Conservation (phyloP, 306 rosid genomes). For the Hippophae rhamnoides region DNA sequence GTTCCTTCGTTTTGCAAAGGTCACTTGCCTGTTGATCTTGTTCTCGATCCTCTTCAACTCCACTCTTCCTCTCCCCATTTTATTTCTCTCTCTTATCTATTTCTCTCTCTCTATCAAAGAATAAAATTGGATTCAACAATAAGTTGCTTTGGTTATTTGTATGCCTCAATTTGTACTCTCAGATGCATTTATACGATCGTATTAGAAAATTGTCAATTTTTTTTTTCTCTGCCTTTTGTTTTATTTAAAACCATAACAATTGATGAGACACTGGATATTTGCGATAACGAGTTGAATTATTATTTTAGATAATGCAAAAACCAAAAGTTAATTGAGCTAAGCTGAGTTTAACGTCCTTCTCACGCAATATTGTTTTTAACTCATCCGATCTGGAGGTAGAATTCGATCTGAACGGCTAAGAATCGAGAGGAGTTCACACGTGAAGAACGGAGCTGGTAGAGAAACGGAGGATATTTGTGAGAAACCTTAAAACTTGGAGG, state of each 20-base stretch:
- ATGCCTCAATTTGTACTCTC: neutral
- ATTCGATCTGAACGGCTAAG: slow-evolving; percentile 15
- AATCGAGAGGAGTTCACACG: neutral
- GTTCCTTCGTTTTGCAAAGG: slow-evolving; percentile 95
- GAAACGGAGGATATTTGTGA: slow-evolving; percentile 17
- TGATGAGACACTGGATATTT: too few relatives aligned
- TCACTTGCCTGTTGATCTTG: slow-evolving; percentile 98
- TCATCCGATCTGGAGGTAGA: neutral
- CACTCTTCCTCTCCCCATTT: slow-evolving; percentile 95
- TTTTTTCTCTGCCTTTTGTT: neutral
- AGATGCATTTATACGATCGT: neutral
- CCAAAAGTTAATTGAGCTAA: neutral
- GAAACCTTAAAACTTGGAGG: slow-evolving; percentile 18
- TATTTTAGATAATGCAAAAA: too few relatives aligned
- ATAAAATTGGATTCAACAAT: neutral
- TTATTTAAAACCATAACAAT: too few relatives aligned
- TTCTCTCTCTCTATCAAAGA: slow-evolving; percentile 16
- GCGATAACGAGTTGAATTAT: too few relatives aligned
- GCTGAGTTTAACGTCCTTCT: slow-evolving; percentile 1
- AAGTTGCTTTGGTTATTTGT: too few relatives aligned
- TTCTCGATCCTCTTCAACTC: slow-evolving; percentile 99
- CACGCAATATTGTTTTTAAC: neutral
- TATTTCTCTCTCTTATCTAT: too few relatives aligned
- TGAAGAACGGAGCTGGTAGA: neutral
- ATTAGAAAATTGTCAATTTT: neutral